Conservation (phyloP, 176 grass and related monocot genomes). For the Hordeum marinum region DNA sequence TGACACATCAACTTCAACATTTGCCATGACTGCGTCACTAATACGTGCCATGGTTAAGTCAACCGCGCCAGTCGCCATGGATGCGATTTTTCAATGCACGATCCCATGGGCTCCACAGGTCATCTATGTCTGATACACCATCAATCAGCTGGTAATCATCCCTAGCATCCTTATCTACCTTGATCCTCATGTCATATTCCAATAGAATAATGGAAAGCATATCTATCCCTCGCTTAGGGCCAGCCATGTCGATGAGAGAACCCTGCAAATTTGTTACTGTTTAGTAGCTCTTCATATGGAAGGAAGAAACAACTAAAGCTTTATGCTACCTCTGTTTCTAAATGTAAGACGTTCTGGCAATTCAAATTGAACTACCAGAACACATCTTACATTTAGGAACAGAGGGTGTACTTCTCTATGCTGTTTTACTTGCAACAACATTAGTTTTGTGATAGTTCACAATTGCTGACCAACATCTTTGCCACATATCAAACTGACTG, state of each 20-base stretch:
- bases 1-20: neutral
- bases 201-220: neutral
- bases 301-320: neutral
- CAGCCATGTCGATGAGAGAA: no score
- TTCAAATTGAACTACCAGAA: neutral
- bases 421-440: neutral
- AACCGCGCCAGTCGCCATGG: neutral
- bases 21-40: neutral
- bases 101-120: neutral
- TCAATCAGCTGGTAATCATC: constrained; percentile 18
- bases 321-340: no score
- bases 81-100: neutral
- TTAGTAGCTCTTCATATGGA: no score
- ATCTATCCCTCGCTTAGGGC: no score
- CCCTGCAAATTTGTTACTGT: no score
- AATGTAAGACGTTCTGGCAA: neutral
- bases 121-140: neutral
- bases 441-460: neutral
- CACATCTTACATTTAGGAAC: no score
- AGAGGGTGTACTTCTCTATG: neutral
- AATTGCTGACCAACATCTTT: neutral
- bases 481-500: neutral
- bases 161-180: neutral
- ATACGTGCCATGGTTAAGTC: neutral
- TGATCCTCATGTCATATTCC: constrained; percentile 17